Percentiles rank a stretch among this genome's conserved stretches.
phyloP scores from a whole-genome alignment of 495 filamentous ascomycete genomes.

The Thozetella sp. region DNA sequence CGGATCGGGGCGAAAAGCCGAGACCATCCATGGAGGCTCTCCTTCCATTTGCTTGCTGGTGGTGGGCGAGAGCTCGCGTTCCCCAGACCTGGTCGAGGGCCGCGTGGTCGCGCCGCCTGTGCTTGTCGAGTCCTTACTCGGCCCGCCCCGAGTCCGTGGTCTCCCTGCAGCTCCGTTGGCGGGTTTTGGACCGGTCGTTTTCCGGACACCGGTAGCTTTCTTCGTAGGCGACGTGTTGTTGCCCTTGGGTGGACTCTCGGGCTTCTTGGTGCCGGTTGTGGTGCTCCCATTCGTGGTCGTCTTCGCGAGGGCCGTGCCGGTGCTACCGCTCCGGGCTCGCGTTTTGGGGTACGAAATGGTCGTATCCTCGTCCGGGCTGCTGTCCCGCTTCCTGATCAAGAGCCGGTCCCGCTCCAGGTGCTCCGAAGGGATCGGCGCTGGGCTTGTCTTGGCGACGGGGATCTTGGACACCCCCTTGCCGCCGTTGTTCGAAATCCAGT shows the following conservation, averaged over 20 bases:
- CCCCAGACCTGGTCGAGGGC: conserved; percentile 54
- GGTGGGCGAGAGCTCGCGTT: conserved; percentile 45
- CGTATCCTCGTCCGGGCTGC: conserved; percentile 62
- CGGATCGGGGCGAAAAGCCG: conserved; percentile 95
- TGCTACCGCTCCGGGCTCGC: conserved; percentile 73
- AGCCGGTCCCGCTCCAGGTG: conserved; percentile 74
- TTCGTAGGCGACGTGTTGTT: conserved; percentile 23
- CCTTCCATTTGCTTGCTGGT: conserved; percentile 79
- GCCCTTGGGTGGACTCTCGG: conserved; percentile 50
- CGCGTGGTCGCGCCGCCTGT: conserved; percentile 41
- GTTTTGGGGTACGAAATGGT: conserved; percentile 56
- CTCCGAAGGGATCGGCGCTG: conserved; percentile 70
- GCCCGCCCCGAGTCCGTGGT: conserved; percentile 63
- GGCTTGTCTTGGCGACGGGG: conserved; percentile 77
- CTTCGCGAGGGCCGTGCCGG: conserved; percentile 60
- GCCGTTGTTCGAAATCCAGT: conserved; percentile 33
- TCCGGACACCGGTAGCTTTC: conserved; percentile 26
- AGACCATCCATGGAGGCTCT: conserved; percentile 92
- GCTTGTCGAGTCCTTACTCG: conserved; percentile 53
- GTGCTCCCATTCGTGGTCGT: conserved; percentile 35
- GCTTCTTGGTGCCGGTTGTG: conserved; percentile 41
- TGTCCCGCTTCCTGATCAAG: conserved; percentile 61
- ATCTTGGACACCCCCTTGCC: conserved; percentile 67
- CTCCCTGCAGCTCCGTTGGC: conserved; percentile 45
- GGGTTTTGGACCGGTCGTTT: conserved; percentile 40